Base-by-base conservation (phyloP, 1,284 basidiomycete species). In the Moesziomyces globuligerus region DNA sequence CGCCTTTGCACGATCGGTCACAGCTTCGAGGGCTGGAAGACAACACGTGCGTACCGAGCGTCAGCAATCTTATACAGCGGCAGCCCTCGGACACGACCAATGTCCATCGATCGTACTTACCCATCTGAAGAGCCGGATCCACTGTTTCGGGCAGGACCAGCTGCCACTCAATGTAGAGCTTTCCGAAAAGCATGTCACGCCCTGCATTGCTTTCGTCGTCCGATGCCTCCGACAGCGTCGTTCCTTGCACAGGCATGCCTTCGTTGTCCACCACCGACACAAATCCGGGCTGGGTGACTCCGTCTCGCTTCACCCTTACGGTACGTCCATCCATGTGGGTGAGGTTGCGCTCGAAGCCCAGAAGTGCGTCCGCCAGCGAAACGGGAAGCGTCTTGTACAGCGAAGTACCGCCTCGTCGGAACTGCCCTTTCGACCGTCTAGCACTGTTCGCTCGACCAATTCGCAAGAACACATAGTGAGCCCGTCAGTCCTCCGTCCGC, bases 161-260 rank as follows among this genome's bases (percentile, higher is more conserved):
- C 43, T 68, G 46, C 56, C 76, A 80, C 37, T 80, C 75, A 15
- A 82, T 61, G 49, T 73, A 82, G 11, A 82, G 58, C 55, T 81
- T 73, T 26, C 80, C 80, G 18, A 62, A 67, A 20, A 60, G 41
- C 48, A 62, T 56, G 37, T 72, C 61, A 24, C 61, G 59, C 3
- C 61, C 62, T 34, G 54, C 43, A 32, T 52, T 53, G 3, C 47
- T 36, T 21, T 64, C 73, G 8, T 57, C 64, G n/a, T 65, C 57
- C 20, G 65, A 39, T 10, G 53, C 48, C n/a, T 61, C 58, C 17
- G 43, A 61, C 25, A 60, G 15, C 54, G 47, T 67, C 13, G 53
- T 71, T 13, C 52, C 76, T 3, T 52, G 73, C 1, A 78, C 58
- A 0, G 80, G 80, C 79, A 82, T 75, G 21, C 80, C 80, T 48